phyloP scores from a whole-genome alignment of 169 alveolate genomes.

The Plasmodium berghei region DNA sequence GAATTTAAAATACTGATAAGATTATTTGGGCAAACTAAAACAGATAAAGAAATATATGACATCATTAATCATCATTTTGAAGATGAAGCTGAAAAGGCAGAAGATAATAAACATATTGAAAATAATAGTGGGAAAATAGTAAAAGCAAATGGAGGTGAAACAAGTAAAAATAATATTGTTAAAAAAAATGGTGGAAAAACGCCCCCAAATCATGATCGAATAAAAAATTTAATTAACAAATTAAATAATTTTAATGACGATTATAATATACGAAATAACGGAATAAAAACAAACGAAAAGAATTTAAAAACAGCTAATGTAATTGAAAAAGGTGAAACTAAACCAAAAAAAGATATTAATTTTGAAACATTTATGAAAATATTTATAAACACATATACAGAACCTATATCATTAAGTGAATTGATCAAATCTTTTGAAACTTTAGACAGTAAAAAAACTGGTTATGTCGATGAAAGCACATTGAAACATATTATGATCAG shows the following conservation, averaged over 20 bases:
- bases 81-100: conserved; percentile 12
- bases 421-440: conserved; percentile 65
- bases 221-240: conserved; percentile 43
- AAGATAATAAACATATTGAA: conserved; percentile 1
- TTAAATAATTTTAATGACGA: conserved; percentile 15
- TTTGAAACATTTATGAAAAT: conserved; percentile 70
- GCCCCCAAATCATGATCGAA: conserved; percentile 16
- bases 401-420: conserved; percentile 57
- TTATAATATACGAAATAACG: conserved; percentile 6
- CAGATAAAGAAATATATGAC: conserved; percentile 54
- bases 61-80: conserved; percentile 46
- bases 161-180: not conserved
- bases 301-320: not conserved
- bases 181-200: conserved; percentile 12
- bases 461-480: conserved; percentile 34
- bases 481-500: conserved; percentile 47
- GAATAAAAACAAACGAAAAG: not conserved
- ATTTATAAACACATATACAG: conserved; percentile 48
- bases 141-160: not conserved
- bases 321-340: not conserved
- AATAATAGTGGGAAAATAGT: not conserved
- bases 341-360: conserved; percentile 54
- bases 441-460: conserved; percentile 71
- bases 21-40: conserved; percentile 70
- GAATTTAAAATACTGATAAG: conserved; percentile 61